phyloP scores from a whole-genome alignment of 169 alveolate species.

The Plasmodium vinckei region DNA sequence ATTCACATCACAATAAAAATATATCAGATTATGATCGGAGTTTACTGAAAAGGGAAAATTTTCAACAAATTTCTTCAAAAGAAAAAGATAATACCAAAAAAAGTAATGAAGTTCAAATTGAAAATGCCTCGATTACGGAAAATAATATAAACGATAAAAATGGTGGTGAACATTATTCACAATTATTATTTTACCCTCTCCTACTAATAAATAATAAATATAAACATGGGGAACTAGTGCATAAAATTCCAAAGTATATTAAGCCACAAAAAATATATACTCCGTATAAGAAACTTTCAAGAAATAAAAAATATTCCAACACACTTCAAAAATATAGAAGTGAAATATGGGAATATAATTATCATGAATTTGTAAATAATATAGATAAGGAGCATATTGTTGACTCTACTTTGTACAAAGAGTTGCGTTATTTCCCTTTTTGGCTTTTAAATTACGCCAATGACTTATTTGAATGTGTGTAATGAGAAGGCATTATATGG shows the following conservation, averaged over 20 bases:
- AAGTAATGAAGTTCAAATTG: background rate
- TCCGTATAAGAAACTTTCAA: conserved; percentile 61
- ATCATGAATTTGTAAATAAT: conserved; percentile 45
- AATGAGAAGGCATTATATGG: background rate
- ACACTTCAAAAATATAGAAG: conserved; percentile 64
- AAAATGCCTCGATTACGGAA: background rate
- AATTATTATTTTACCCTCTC: conserved; percentile 21
- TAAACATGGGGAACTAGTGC: conserved; percentile 71
- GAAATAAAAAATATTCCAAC: conserved; percentile 55
- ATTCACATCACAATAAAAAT: background rate
- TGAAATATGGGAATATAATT: conserved; percentile 54
- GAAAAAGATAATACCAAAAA: background rate
- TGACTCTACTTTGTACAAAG: conserved; percentile 40
- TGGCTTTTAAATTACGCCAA: conserved; percentile 70
- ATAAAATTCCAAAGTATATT: conserved; percentile 63
- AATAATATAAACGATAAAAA: background rate
- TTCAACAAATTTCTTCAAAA: too few relatives aligned
- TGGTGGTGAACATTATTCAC: conserved; percentile 3
- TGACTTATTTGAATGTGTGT: conserved; percentile 72
- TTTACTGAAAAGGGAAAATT: too few relatives aligned
- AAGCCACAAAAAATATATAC: conserved; percentile 70
- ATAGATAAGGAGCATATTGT: conserved; percentile 19
- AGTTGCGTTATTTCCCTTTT: conserved; percentile 60
- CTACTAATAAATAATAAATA: conserved; percentile 48
- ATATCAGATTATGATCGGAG: too few relatives aligned